Base-by-base conservation (phyloP, 805 yeast genomes). In the Lachancea kluyveri region DNA sequence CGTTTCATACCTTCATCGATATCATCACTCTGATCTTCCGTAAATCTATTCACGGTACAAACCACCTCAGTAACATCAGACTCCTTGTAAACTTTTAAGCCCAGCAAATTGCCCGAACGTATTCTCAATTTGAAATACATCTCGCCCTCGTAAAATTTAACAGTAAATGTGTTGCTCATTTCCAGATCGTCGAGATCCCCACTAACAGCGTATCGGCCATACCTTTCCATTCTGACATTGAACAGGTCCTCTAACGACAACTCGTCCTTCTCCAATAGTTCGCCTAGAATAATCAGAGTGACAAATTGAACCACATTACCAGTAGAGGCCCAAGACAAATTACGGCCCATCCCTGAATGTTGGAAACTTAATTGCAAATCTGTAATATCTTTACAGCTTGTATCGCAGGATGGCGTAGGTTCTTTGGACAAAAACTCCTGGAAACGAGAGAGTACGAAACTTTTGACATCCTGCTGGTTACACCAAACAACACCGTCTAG, bases 401-500 rank as follows among this genome's bases (percentile, higher is more conserved):
- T n/a, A n/a, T n/a, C n/a, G n/a, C n/a, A n/a, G n/a, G n/a, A n/a
- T n/a, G n/a, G n/a, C n/a, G n/a, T n/a, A 7, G 33, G 29, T 14
- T 26, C 16, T 6, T 19, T 21, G 14, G 35, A 30, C 19, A 46
- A 23, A 11, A 24, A 26, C n/a, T n/a, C n/a, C n/a, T n/a, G n/a
- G n/a, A n/a, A n/a, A n/a, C n/a, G n/a, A n/a, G 37, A 24, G 17
- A 33, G 24, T 16, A 54, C 42, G 24, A 47, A 47, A 16, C 42
- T 36, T 31, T 46, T 48, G 7, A 55, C 42, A 50, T 54, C 52
- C 10, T 33, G 39, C 31, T 50, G 55, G 29, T 51, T 47, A 30
- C 57, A 52, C 60, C 60, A 55, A 13, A 51, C 50, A 14, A 43
- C 45, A 17, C 44, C 41, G 20, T 52, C 51, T 44, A 55, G 43